Percentiles rank a stretch among this genome's conserved stretches.
phyloP scores from a whole-genome alignment of 768 basidiomycete genomes.

The Lepiota subincarnata region DNA sequence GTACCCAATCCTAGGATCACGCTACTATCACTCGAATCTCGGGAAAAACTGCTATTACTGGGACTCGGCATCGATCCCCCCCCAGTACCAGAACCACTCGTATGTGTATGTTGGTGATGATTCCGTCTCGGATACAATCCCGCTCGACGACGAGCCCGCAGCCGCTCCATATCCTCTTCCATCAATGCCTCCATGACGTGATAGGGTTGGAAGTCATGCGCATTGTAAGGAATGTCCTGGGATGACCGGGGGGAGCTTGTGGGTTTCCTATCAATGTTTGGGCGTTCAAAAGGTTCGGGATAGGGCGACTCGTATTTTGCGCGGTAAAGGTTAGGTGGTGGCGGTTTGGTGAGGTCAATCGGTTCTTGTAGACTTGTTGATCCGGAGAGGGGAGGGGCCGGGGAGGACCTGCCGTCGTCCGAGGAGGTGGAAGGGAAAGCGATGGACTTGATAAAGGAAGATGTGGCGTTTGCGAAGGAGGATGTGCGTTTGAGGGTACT shows the following conservation, averaged over 20 bases:
- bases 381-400: slow-evolving; percentile 20
- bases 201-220: slow-evolving; percentile 56
- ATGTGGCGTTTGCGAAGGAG: slow-evolving; percentile 75
- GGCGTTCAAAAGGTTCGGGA: slow-evolving; percentile 48
- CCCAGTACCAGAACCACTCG: slow-evolving; percentile 16
- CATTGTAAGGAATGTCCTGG: background rate
- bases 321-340: slow-evolving; percentile 74
- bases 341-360: slow-evolving; percentile 57
- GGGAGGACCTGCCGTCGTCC: slow-evolving; percentile 47
- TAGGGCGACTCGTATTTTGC: slow-evolving; percentile 79
- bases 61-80: slow-evolving; percentile 55
- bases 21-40: slow-evolving; percentile 63
- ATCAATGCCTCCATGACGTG: slow-evolving; percentile 87
- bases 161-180: slow-evolving; percentile 92
- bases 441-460: slow-evolving; percentile 64
- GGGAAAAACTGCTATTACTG: slow-evolving; percentile 72
- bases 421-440: slow-evolving; percentile 55
- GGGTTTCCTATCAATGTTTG: slow-evolving; percentile 21
- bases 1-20: slow-evolving; percentile 77
- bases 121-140: slow-evolving; percentile 38
- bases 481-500: slow-evolving; percentile 72
- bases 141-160: slow-evolving; percentile 62
- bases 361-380: slow-evolving; percentile 21
- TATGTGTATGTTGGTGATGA: slow-evolving; percentile 25
- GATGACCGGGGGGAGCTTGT: slow-evolving; percentile 14